Evolutionary conservation across 23 red algal species (phyloP).

Genomic region (Pyropia yezoensis): DNA sequence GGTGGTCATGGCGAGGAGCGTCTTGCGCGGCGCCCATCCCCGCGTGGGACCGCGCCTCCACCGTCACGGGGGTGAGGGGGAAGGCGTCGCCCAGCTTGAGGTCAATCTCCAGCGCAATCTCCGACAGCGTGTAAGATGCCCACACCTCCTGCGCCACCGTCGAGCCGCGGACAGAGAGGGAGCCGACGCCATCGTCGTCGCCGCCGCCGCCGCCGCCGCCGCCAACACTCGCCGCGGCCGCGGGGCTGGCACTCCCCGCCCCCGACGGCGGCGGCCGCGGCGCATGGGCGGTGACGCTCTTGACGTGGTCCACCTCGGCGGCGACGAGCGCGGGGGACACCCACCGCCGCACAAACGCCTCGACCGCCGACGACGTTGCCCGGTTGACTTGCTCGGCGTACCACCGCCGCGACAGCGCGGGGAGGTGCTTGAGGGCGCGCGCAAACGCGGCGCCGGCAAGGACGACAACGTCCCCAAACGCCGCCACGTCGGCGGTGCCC

Average conservation of each 20-base stretch:
- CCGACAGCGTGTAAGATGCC: slow-evolving; percentile 69
- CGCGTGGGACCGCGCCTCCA: slow-evolving; percentile 42
- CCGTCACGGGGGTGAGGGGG: slow-evolving; percentile 51
- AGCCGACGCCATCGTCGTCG: slow-evolving; percentile 21
- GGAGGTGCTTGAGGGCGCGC: slow-evolving; percentile 57
- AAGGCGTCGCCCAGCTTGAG: slow-evolving; percentile 75
- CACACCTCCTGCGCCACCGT: slow-evolving; percentile 56
- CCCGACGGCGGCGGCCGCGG: background rate
- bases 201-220: too few relatives aligned
- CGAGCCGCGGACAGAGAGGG: slow-evolving; percentile 33
- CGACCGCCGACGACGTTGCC: slow-evolving; percentile 21
- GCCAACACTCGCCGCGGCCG: background rate
- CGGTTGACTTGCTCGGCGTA: slow-evolving; percentile 28
- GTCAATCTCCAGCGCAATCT: slow-evolving; percentile 64
- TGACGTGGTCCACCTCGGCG: slow-evolving; percentile 53
- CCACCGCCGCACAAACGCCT: slow-evolving; percentile 54
- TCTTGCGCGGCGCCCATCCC: slow-evolving; percentile 69
- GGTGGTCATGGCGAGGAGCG: slow-evolving; percentile 56
- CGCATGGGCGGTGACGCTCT: slow-evolving; percentile 1
- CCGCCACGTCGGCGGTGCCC: background rate
- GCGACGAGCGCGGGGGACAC: slow-evolving; percentile 54
- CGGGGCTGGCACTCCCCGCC: slow-evolving; percentile 5
- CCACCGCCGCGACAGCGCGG: slow-evolving; percentile 62
- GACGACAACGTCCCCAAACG: slow-evolving; percentile 20
- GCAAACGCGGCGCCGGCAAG: slow-evolving; percentile 61